Percentiles rank a stretch among this genome's conserved stretches.
phyloP scores from a whole-genome alignment of 1,139 yeast genomes.

The Petasospora fabianii region DNA sequence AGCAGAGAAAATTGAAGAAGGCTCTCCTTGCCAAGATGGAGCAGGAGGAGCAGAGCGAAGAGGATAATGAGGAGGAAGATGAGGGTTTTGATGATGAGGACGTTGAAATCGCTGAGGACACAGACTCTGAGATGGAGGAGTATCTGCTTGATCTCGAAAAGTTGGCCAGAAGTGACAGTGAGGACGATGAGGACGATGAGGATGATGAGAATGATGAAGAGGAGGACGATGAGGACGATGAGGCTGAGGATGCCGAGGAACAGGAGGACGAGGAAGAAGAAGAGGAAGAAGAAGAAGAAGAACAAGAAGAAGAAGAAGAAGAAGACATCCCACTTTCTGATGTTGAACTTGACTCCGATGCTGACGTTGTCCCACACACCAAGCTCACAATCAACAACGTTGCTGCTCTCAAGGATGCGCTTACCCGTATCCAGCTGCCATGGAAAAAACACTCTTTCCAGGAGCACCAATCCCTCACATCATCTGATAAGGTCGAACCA shows the following conservation, averaged over 20 bases:
- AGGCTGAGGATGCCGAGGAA: slow-evolving; percentile 38
- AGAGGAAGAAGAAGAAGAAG: slow-evolving; percentile 36
- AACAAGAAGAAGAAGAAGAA: slow-evolving; percentile 45
- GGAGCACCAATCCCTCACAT: slow-evolving; percentile 76
- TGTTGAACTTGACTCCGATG: slow-evolving; percentile 79
- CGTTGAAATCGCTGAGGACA: slow-evolving; percentile 26
- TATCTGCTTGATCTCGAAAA: slow-evolving; percentile 50
- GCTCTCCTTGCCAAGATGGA: slow-evolving; percentile 30
- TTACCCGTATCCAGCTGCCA: slow-evolving; percentile 65
- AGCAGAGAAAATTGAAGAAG: slow-evolving; percentile 60
- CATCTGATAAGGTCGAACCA: slow-evolving; percentile 55
- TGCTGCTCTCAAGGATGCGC: slow-evolving; percentile 65
- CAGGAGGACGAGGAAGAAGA: slow-evolving; percentile 45
- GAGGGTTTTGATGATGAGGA: slow-evolving; percentile 32
- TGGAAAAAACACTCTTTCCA: slow-evolving; percentile 72
- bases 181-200: slow-evolving; percentile 39
- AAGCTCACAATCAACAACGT: slow-evolving; percentile 75
- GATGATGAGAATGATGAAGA: slow-evolving; percentile 37
- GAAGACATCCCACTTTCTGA: slow-evolving; percentile 76
- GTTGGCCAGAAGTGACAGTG: slow-evolving; percentile 52
- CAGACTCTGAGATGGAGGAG: slow-evolving; percentile 35
- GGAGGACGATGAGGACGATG: slow-evolving; percentile 38
- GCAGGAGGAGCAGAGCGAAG: slow-evolving; percentile 32
- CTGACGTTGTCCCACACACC: slow-evolving; percentile 85
- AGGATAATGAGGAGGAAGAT: slow-evolving; percentile 28